Conservation (phyloP, 129 eudicot genomes). For the Artemisia argyi region DNA sequence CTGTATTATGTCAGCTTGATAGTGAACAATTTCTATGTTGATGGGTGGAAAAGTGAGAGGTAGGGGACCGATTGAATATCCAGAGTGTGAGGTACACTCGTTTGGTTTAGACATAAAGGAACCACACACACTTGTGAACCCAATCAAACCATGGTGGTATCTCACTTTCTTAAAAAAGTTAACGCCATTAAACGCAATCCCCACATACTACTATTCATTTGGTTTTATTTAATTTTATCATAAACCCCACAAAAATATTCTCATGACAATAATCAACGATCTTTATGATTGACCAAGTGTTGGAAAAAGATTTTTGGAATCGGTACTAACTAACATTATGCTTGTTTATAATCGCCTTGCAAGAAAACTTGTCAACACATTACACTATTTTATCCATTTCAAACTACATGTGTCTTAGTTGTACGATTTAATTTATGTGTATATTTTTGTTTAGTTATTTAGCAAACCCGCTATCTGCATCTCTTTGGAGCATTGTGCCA, state of each 20-base stretch:
- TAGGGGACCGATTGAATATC: constrained; percentile 28
- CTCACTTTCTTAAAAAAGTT: constrained; percentile 29
- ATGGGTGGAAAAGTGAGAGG: constrained; percentile 20
- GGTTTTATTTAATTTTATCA: constrained; percentile 2
- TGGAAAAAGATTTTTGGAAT: too few relatives aligned
- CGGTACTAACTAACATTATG: too few relatives aligned
- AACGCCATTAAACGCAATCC: constrained; percentile 20
- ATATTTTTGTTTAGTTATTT: too few relatives aligned
- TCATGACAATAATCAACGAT: not conserved
- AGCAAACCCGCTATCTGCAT: too few relatives aligned
- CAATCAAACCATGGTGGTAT: constrained; percentile 28
- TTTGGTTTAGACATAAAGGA: constrained; percentile 38
- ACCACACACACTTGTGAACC: constrained; percentile 36
- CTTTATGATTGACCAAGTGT: not conserved
- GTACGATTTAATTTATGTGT: too few relatives aligned
- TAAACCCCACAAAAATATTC: constrained; percentile 17
- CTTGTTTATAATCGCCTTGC: too few relatives aligned
- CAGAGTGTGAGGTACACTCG: constrained; percentile 34
- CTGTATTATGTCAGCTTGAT: constrained; percentile 28
- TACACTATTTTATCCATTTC: too few relatives aligned
- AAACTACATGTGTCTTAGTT: too few relatives aligned
- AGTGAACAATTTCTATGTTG: constrained; percentile 28
- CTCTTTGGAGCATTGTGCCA: too few relatives aligned
- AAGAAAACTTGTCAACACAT: too few relatives aligned
- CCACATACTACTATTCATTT: constrained; percentile 26